phyloP scores from a whole-genome alignment of 2,329 filamentous ascomycete species.

The Pleomassaria siparia region DNA sequence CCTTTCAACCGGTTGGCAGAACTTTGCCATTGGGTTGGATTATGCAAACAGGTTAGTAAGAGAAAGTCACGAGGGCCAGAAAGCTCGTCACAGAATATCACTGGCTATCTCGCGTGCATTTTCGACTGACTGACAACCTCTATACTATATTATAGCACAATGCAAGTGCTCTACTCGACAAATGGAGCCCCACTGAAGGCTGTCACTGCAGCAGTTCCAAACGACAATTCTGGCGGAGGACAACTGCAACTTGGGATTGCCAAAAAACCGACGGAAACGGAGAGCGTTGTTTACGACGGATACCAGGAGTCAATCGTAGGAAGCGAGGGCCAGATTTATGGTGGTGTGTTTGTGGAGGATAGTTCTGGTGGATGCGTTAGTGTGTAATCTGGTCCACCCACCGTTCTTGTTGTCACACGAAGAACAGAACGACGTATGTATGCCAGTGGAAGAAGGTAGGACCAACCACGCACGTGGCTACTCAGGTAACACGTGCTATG shows the following conservation, averaged over 20 bases:
- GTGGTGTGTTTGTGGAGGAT: constrained; percentile 35
- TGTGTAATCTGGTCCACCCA: too few relatives aligned
- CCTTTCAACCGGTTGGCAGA: constrained; percentile 21
- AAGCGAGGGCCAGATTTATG: constrained; percentile 32
- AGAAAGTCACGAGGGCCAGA: background rate
- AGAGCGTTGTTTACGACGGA: constrained; percentile 28
- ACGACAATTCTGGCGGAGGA: constrained; percentile 26
- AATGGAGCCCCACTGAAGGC: constrained; percentile 15
- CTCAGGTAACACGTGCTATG: too few relatives aligned
- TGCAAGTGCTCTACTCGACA: constrained; percentile 26
- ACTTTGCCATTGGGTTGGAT: constrained; percentile 29
- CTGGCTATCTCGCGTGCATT: too few relatives aligned
- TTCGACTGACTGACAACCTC: background rate
- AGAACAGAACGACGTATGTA: too few relatives aligned
- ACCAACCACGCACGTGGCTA: too few relatives aligned
- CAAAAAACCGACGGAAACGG: constrained; percentile 33
- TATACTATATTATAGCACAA: constrained; percentile 20
- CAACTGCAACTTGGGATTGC: constrained; percentile 31
- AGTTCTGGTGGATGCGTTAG: constrained; percentile 24
- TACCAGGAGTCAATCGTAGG: constrained; percentile 24
- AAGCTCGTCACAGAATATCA: too few relatives aligned
- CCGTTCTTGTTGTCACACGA: too few relatives aligned
- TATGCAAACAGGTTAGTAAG: constrained; percentile 22
- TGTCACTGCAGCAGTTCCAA: constrained; percentile 17
- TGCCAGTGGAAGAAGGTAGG: too few relatives aligned